Percentiles rank a stretch among this genome's conserved stretches.
phyloP scores from a whole-genome alignment of 2,329 filamentous ascomycete genomes.

The Scortechinia acanthostroma region DNA sequence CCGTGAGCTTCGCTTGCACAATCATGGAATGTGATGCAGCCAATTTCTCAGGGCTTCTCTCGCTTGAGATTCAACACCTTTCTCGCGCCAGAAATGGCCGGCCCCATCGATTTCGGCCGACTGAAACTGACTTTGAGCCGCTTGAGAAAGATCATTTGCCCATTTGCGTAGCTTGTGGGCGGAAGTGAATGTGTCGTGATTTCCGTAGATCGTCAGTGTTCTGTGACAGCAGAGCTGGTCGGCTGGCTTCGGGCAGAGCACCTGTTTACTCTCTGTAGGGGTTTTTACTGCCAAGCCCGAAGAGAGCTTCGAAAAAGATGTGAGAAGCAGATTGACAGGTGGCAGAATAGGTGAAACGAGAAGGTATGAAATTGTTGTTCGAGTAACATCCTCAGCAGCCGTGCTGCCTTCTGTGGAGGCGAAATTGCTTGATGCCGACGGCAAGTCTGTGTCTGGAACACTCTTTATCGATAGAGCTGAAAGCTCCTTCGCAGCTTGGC shows the following conservation, averaged over 20 bases:
- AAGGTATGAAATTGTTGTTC: not conserved
- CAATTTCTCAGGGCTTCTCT: not conserved
- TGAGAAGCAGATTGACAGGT: not conserved
- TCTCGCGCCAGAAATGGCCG: slow-evolving; percentile 1
- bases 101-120: not conserved
- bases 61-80: not conserved
- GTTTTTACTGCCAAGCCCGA: not conserved
- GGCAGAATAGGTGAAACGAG: not conserved
- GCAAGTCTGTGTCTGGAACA: no score
- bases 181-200: not conserved
- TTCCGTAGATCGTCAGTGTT: not conserved
- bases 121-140: not conserved
- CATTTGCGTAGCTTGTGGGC: not conserved
- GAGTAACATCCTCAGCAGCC: not conserved
- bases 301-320: not conserved
- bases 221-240: not conserved
- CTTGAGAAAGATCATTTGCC: not conserved
- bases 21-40: not conserved
- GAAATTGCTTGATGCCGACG: no score
- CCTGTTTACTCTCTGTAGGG: not conserved
- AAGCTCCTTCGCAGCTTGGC: not conserved
- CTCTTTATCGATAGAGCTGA: no score
- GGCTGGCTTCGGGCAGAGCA: not conserved
- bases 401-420: not conserved
- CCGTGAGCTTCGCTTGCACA: not conserved